Base-by-base conservation (phyloP, 495 filamentous ascomycete species). In the Rhypophila decipiens region DNA sequence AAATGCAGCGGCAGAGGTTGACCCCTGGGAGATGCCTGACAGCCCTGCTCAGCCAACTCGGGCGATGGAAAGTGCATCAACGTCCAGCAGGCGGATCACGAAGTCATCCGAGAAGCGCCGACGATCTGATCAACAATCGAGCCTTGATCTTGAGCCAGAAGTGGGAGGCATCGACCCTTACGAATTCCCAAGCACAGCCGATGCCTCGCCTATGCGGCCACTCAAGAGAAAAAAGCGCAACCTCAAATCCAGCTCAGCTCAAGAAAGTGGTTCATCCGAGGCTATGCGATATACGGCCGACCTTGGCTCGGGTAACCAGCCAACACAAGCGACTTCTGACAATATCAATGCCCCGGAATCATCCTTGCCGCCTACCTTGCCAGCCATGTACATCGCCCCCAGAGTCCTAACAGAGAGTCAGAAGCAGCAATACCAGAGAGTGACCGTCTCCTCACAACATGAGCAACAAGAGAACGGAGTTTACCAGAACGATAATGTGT, bases 381-480 rank as follows among this genome's bases (percentile, higher is more conserved):
- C 42, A 0, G 44, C 38, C 5, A 36, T 64, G 20, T 64, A 60
- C 37, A 29, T 64, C 22, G 33, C 49, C 12, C 56, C 55, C 1
- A 62, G 61, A 24, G 39, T 50, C 10, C 43, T 64, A n/a, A 62
- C 59, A 2, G 44, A 58, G 3, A 64, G 61, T 20, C 61, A 64
- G 52, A 62, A 54, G 36, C 40, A 52, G 39, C 42, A 64, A 37
- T 62, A 60, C 22, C 9, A 19, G 39, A 29, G 49, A 11, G 51
- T 64, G n/a, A 43, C 29, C 22, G 17, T 51, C 4, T 57, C 60
- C 1, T 50, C 51, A 5, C 47, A 56, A 21, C 47, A n/a, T 19
- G 4, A 39, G 20, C 12, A 42, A 34, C 13, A 49, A 38, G 11
- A 40, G 20, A n/a, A 18, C 46, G 13, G 49, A 55, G 9, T 33